phyloP scores from a whole-genome alignment of 163 green algal genomes.

The Chlamydomonas reinhardtii region DNA sequence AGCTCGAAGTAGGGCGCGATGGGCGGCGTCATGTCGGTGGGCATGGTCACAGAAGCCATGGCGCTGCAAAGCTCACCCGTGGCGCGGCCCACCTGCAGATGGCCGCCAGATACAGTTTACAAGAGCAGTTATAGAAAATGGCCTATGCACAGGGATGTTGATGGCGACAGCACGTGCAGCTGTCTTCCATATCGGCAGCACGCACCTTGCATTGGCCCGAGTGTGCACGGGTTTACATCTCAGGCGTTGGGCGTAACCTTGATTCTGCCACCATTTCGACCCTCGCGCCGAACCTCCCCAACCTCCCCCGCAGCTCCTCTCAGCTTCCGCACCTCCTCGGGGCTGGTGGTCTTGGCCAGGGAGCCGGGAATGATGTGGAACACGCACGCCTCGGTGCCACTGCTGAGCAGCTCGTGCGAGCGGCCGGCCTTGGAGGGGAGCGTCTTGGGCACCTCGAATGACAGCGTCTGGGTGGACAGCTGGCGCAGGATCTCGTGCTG shows the following conservation, averaged over 20 bases:
- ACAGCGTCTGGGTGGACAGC: slow-evolving; percentile 57
- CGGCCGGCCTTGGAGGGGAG: slow-evolving; percentile 39
- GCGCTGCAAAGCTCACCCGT: slow-evolving; percentile 69
- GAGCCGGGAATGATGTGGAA: slow-evolving; percentile 72
- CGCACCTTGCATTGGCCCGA: no score
- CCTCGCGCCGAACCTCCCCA: no score
- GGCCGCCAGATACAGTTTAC: neutral
- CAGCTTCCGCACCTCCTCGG: slow-evolving; percentile 66
- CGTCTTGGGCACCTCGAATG: slow-evolving; percentile 55
- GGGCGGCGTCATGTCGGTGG: slow-evolving; percentile 25
- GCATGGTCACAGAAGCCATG: slow-evolving; percentile 48
- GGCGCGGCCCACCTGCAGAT: slow-evolving; percentile 55
- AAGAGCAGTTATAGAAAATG: no score
- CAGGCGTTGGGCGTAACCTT: no score
- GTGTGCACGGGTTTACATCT: no score
- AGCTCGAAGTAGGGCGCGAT: slow-evolving; percentile 70
- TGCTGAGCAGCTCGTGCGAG: slow-evolving; percentile 62
- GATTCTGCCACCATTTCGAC: no score
- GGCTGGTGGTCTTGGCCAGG: slow-evolving; percentile 70
- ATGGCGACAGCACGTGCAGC: no score
- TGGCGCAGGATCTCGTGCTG: slow-evolving; percentile 63
- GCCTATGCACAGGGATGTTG: no score
- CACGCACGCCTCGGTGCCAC: slow-evolving; percentile 59
- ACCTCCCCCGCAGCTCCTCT: no score
- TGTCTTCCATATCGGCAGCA: no score